Evolutionary conservation across 345 rosid species (phyloP), one percentile per base, ranked within the genome.

Genomic region (Aurinia saxatilis): DNA sequence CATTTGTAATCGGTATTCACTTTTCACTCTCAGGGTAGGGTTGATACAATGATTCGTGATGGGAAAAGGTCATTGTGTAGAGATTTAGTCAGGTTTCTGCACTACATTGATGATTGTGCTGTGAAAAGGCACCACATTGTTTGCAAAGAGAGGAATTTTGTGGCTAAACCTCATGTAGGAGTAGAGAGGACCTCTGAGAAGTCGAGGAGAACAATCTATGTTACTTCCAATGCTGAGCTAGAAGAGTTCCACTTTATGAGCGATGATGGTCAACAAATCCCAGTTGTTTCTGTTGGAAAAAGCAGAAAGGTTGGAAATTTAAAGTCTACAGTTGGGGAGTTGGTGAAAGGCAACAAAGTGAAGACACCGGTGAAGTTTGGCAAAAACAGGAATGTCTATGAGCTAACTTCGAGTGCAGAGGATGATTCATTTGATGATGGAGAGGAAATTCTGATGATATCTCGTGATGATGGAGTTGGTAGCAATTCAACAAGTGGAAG

Each of bases 11-110:
- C n/a, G n/a, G n/a, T n/a, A n/a, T 27, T 27, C 4, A 27, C 5
- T 6, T 27, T 27, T 27, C 30, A 6, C 30, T 48, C 12, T 47
- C 37, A 46, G 63, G 59, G 49, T 60, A 82, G 89, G 80, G 79
- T 51, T 57, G 88, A 81, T 81, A 76, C 89, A 16, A 81, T 84
- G 86, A 74, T 86, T 59, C 78, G 82, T 74, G 87, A 80, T 68
- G 85, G 91, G 5, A 89, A 82, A 63, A 78, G 82, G 79, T 71
- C 83, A 18, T 71, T 89, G 59, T 70, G 86, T 52, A 74, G 76
- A 66, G 91, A 82, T 36, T 74, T 89, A 71, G 78, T 66, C 39
- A 74, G 71, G 57, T 82, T 86, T 68, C 37, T 81, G 70, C 83
- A 78, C 25, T 76, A 75, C 67, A 33, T 86, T 49, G 84, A 84